Conservation (phyloP, 192 early-diverging fungal species). For the Backusella luteola region DNA sequence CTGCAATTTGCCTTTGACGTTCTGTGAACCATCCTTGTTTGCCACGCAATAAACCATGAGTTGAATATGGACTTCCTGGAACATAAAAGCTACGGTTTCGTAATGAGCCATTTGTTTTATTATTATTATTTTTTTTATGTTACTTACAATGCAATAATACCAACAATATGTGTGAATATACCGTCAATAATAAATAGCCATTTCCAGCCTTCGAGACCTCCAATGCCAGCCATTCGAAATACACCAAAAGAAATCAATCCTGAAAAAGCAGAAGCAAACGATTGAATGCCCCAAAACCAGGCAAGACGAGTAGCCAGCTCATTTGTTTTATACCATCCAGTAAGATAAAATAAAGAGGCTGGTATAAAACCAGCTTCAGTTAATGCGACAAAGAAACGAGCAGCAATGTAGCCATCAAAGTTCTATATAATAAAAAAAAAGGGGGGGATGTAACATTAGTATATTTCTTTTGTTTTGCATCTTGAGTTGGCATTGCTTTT, state of each 20-base stretch:
- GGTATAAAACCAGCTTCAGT: constrained; percentile 46
- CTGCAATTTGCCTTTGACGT: constrained; percentile 49
- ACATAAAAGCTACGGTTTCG: constrained; percentile 41
- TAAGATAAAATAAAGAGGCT: constrained; percentile 39
- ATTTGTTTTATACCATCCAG: constrained; percentile 47
- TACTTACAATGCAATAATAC: constrained; percentile 43
- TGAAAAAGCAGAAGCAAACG: constrained; percentile 50
- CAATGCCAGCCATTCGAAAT: constrained; percentile 49
- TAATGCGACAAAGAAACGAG: constrained; percentile 43
- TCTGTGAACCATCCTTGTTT: constrained; percentile 48
- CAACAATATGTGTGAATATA: constrained; percentile 49
- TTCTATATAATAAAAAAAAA: constrained; percentile 27
- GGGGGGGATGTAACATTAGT: neutral
- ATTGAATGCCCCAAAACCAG: constrained; percentile 50
- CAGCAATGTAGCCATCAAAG: constrained; percentile 38
- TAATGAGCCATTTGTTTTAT: neutral
- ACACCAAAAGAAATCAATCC: constrained; percentile 60
- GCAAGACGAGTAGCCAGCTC: constrained; percentile 50
- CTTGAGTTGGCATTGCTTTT: neutral
- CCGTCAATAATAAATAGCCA: constrained; percentile 70
- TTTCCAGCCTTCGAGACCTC: constrained; percentile 56
- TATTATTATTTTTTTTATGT: neutral
- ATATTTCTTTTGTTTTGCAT: neutral
- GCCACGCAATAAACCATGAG: constrained; percentile 32
- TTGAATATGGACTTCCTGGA: constrained; percentile 42